Evolutionary conservation across 2,329 filamentous ascomycete genomes (phyloP).

Genomic region (Macrophomina phaseolina): DNA sequence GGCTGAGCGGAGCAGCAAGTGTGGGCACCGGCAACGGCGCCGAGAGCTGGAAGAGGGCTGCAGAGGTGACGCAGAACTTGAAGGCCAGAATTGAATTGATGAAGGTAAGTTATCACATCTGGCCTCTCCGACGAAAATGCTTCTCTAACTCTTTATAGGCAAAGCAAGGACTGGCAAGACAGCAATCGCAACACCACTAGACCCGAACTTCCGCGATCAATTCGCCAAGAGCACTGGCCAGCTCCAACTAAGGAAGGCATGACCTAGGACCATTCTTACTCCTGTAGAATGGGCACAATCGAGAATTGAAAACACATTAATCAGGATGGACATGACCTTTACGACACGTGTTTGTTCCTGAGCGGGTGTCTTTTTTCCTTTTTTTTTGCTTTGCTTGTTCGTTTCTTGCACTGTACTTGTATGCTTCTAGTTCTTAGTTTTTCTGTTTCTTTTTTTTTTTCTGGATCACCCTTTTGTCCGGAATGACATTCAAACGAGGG

Average conservation of each 20-base stretch:
- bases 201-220: not conserved
- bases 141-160: conserved; percentile 37
- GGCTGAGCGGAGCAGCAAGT: conserved; percentile 31
- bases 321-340: conserved; percentile 5
- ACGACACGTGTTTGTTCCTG: conserved; percentile 12
- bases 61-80: conserved; percentile 95
- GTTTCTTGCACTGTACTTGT: not conserved
- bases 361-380: not conserved
- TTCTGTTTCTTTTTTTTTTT: no score
- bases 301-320: not conserved
- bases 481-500: not conserved
- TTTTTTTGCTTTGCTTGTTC: not conserved
- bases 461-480: no score
- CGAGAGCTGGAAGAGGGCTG: conserved; percentile 96
- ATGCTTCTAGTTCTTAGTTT: no score
- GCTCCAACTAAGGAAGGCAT: not conserved
- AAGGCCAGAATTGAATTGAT: conserved; percentile 98
- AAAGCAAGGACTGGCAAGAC: conserved; percentile 45
- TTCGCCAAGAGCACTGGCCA: not conserved
- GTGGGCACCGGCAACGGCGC: conserved; percentile 44
- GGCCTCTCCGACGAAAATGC: no score
- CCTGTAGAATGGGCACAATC: not conserved
- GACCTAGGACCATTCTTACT: not conserved
- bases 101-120: conserved; percentile 65
- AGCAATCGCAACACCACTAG: conserved; percentile 33